Evolutionary conservation across 1,284 basidiomycete species (phyloP), one percentile per base, ranked within the genome.

Genomic region (Sanguinoderma infundibulare): DNA sequence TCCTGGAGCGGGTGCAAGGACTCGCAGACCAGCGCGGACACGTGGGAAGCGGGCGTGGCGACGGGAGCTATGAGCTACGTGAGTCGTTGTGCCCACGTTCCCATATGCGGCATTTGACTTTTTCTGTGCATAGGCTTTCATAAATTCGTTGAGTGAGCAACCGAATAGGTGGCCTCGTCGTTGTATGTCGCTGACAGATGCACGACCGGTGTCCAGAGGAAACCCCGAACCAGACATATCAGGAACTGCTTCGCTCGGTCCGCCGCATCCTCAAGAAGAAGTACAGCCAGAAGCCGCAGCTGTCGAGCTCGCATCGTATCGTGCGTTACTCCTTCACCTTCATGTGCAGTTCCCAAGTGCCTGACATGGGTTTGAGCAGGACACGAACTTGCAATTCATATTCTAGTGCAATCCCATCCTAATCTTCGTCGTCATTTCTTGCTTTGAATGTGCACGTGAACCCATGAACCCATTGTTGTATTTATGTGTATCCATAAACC

Each of bases 1-100:
- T 87, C 87, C 14, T 96, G 89, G 86, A 92, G 91, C 69, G 96
- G 95, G 5, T 98, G 96, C 78, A 96, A 95, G 72, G 96, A 98
- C 73, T 85, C 87, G 15, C 95, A 98, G 77, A 98, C 96, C 9
- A 94, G 92, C 70, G 96, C 96, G 14, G 96, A 98, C 73, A 91
- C 95, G 0, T 79, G 82, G 56, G 92, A 96, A 74, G 86, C 86
- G 4, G 94, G 94, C 1, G 79, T 83, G 57, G 94, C 91, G 5
- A 95, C 93, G 1, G 96, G 96, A 47, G 94, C 94, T 1, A 96
- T 96, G 94, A 90, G 86, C 72, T 87, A 82, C 68, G 89, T 90
- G 67, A 51, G 85, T 79, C 22, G 17, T 17, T 12, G 9, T 5
- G 30, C 30, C 32, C 20, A 10, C 32, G 26, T 42, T 38, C 17